Evolutionary conservation across 495 filamentous ascomycete species (phyloP).

Genomic region (Aspergillus baeticus): DNA sequence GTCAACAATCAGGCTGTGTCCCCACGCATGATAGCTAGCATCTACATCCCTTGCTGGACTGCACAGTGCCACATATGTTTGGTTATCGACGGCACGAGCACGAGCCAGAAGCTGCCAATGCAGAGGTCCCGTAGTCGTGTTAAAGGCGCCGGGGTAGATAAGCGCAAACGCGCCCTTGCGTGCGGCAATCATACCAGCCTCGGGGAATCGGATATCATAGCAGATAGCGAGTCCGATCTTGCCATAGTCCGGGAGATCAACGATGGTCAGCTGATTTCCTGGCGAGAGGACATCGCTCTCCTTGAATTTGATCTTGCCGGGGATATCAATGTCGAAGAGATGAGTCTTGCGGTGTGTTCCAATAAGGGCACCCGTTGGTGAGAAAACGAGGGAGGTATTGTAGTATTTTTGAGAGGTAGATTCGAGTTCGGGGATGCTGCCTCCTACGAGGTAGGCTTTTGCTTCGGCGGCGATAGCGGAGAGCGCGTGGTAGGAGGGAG

Average conservation of each 20-base stretch:
- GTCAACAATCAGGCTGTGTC: slow-evolving; percentile 84
- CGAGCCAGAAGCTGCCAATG: slow-evolving; percentile 86
- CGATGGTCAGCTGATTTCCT: slow-evolving; percentile 74
- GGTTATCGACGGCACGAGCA: slow-evolving; percentile 89
- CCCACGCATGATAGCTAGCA: slow-evolving; percentile 84
- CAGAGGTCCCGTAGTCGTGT: slow-evolving; percentile 84
- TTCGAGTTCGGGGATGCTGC: slow-evolving; percentile 85
- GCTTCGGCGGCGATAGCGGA: slow-evolving; percentile 74
- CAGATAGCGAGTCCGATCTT: slow-evolving; percentile 86
- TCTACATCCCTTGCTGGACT: slow-evolving; percentile 80
- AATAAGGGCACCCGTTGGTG: slow-evolving; percentile 71
- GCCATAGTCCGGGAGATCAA: slow-evolving; percentile 85
- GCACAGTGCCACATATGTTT: slow-evolving; percentile 90
- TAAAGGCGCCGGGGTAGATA: slow-evolving; percentile 94
- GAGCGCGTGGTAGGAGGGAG: slow-evolving; percentile 83
- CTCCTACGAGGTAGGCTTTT: slow-evolving; percentile 78
- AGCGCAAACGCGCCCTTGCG: slow-evolving; percentile 79
- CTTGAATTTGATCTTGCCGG: slow-evolving; percentile 85
- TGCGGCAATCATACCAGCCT: slow-evolving; percentile 87
- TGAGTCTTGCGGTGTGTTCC: slow-evolving; percentile 91
- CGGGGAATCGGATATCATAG: slow-evolving; percentile 96
- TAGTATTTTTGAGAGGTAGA: slow-evolving; percentile 70
- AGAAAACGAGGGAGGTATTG: slow-evolving; percentile 87
- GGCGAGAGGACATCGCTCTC: slow-evolving; percentile 87
- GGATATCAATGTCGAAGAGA: slow-evolving; percentile 99